These are phyloP conservation scores for Trichoderma reesei DNA, from an alignment of 495 filamentous ascomycete genomes.

Conservation along the genomic window DNA sequence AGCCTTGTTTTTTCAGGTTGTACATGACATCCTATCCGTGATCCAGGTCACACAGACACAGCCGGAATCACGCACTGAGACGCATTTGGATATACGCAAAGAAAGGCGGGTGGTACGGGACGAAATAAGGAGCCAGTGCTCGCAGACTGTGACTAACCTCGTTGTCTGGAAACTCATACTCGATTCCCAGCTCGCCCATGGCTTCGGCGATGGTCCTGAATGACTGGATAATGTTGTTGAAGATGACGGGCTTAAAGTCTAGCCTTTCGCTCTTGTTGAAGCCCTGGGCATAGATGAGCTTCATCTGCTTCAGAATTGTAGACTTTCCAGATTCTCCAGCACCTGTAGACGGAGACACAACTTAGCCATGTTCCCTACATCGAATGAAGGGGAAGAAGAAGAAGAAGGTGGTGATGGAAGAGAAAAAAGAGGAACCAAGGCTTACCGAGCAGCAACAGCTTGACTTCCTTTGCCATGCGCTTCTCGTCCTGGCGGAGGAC, in stretches of 20 bases:
- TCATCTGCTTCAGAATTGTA: constrained; percentile 98
- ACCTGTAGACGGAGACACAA: constrained; percentile 43
- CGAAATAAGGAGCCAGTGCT: not conserved
- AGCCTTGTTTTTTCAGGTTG: not conserved
- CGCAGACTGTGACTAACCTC: constrained; percentile 47
- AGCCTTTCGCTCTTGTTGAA: constrained; percentile 86
- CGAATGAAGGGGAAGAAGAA: not conserved
- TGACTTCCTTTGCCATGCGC: constrained; percentile 66
- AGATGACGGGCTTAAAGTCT: constrained; percentile 90
- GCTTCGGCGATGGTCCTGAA: constrained; percentile 86
- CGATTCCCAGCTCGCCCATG: constrained; percentile 77
- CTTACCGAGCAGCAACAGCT: constrained; percentile 73
- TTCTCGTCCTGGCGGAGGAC: constrained; percentile 74
- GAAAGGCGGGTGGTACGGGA: not conserved
- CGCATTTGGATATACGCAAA: not conserved
- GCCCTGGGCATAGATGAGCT: constrained; percentile 88
- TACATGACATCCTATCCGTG: not conserved
- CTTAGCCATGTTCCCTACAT: too few relatives aligned
- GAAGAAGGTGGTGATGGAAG: not conserved
- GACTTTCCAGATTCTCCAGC: constrained; percentile 98
- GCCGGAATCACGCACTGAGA: not conserved
- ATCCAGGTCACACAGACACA: not conserved
- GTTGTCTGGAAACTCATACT: constrained; percentile 66
- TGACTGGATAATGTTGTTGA: constrained; percentile 81
- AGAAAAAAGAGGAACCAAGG: constrained; percentile 10